Conservation (phyloP, 371 early-diverging fungal genomes). For the Mortierella sp. region DNA sequence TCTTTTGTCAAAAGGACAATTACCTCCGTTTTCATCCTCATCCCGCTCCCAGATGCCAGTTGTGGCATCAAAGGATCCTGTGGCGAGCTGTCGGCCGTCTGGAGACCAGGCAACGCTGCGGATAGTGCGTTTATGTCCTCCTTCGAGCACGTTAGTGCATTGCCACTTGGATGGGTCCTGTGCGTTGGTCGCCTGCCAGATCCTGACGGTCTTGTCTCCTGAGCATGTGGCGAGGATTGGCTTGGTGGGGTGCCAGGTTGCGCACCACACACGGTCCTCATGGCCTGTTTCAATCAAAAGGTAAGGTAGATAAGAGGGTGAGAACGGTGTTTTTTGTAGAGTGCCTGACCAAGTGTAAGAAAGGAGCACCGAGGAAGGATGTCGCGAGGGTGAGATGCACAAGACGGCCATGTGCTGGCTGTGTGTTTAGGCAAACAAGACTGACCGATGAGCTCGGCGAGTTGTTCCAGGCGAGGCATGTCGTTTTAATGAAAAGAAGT, state of each 20-base stretch:
- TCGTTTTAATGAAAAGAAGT: neutral
- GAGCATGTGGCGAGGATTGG: slow-evolving; percentile 84
- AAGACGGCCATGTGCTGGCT: no score
- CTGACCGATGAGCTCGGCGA: slow-evolving; percentile 48
- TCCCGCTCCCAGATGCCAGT: slow-evolving; percentile 92
- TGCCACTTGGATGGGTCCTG: slow-evolving; percentile 68
- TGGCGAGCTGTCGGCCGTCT: slow-evolving; percentile 82
- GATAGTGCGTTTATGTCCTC: slow-evolving; percentile 92
- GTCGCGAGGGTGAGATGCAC: no score
- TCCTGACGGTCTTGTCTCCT: slow-evolving; percentile 89
- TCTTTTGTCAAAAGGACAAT: neutral
- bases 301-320: neutral
- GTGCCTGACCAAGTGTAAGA: neutral
- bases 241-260: slow-evolving; percentile 90
- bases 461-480: slow-evolving; percentile 52
- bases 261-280: slow-evolving; percentile 92
- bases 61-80: slow-evolving; percentile 94
- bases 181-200: slow-evolving; percentile 78
- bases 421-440: neutral
- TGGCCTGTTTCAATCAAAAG: slow-evolving; percentile 71
- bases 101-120: slow-evolving; percentile 92
- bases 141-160: slow-evolving; percentile 84
- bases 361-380: no score
- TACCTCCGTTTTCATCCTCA: slow-evolving; percentile 60
- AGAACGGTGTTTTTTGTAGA: neutral